Evolutionary conservation across 1,284 basidiomycete genomes (phyloP).

Genomic region (Thecaphora thlaspeos): DNA sequence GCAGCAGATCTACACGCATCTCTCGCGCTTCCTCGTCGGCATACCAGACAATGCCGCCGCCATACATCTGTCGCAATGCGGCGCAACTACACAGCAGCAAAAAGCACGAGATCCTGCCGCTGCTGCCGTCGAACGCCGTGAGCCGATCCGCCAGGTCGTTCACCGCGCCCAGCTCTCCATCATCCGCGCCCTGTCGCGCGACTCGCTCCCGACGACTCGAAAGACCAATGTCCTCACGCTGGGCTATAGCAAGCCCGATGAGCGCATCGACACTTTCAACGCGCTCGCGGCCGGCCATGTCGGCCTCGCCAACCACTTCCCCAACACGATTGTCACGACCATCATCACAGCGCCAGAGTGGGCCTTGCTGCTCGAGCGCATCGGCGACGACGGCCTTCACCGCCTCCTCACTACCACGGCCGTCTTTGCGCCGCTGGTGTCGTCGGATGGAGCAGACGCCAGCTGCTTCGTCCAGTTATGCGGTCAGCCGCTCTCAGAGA

Average conservation of each 20-base stretch:
- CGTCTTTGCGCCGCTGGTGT: slow-evolving; percentile 69
- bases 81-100: too few relatives aligned
- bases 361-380: slow-evolving; percentile 67
- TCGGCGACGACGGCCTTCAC: slow-evolving; percentile 71
- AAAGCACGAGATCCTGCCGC: neutral
- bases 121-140: neutral
- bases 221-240: slow-evolving; percentile 64
- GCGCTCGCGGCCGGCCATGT: slow-evolving; percentile 11
- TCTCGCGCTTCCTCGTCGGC: neutral
- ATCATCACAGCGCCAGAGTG: slow-evolving; percentile 67
- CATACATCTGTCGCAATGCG: too few relatives aligned
- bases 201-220: neutral
- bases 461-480: slow-evolving; percentile 77
- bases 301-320: slow-evolving; percentile 66
- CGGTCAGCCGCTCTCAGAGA: slow-evolving; percentile 67
- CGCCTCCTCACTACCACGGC: slow-evolving; percentile 72
- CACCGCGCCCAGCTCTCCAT: neutral
- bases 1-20: neutral
- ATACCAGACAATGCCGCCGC: neutral
- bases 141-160: neutral
- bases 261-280: slow-evolving; percentile 9
- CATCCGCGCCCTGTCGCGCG: neutral
- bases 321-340: slow-evolving; percentile 73
- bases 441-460: slow-evolving; percentile 60
- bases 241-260: slow-evolving; percentile 67